Base-by-base conservation (phyloP, 768 basidiomycete genomes). In the Mycena rebaudengoi region DNA sequence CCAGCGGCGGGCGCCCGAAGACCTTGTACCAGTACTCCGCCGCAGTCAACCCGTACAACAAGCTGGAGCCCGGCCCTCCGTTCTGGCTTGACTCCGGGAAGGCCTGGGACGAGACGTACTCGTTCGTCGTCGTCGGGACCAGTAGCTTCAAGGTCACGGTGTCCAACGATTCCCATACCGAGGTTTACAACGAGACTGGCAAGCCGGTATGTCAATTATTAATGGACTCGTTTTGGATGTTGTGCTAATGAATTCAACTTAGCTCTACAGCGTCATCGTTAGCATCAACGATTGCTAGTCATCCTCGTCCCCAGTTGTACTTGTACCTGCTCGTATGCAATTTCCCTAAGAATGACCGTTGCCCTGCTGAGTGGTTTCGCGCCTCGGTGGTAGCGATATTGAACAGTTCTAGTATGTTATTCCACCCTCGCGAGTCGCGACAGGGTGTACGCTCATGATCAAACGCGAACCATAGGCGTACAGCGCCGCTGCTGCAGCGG, bases 91-190 rank as follows among this genome's bases (percentile, higher is more conserved):
- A 57, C 21, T 37, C 45, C 33, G 56, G 33, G 20, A 58, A 58
- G 56, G 56, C 1, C 28, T 58, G 56, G 56, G 11, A 8, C 33
- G 46, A 46, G 35, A 37, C 56, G 33, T 58, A 58, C 33, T 39
- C 14, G n/a, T 58, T 48, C 32, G 20, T 45, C 25, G 29, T 58
- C 35, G 33, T 45, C 12, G 46, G 16, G 25, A 37, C 33, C 0
- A 35, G 45, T 18, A 58, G 30, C 33, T 3, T 58, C 46, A 58
- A 58, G 45, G 48, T 58, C 44, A 58, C 56, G 29, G 56, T 58
- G 1, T 20, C 14, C 18, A 23, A 48, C 26, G 23, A 58, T 13
- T 35, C 56, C 39, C 56, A 26, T 33, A 32, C 26, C 20, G 18
- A 55, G 7, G 11, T 13, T 28, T 26, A 45, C 25, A 45, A 8